phyloP scores from a whole-genome alignment of 768 basidiomycete species.

The Rhodotorula babjevae region DNA sequence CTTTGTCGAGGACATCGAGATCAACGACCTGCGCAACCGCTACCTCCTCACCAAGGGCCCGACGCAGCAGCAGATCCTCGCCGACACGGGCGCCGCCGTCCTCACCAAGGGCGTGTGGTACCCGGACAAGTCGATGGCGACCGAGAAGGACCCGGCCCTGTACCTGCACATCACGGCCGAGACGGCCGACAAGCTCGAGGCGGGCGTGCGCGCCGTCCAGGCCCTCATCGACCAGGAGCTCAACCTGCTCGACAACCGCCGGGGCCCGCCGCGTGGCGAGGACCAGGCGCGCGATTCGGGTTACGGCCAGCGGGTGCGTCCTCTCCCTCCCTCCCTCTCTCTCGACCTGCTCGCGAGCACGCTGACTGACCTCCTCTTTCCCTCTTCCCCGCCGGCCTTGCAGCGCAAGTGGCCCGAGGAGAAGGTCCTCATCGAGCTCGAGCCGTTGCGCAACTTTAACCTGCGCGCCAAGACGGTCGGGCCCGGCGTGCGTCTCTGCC shows the following conservation, averaged over 20 bases:
- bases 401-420: slow-evolving; percentile 98
- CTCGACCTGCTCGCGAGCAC: not conserved
- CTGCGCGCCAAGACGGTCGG: slow-evolving; percentile 96
- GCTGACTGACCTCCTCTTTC: not conserved
- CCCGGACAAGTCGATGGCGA: slow-evolving; percentile 83
- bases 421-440: slow-evolving; percentile 81
- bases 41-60: slow-evolving; percentile 89
- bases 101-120: slow-evolving; percentile 95
- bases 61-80: slow-evolving; percentile 88
- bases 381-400: not conserved
- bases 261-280: slow-evolving; percentile 53
- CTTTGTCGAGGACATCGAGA: slow-evolving; percentile 86
- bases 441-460: slow-evolving; percentile 92
- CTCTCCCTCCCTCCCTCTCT: no score
- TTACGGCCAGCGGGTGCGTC: slow-evolving; percentile 33
- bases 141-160: slow-evolving; percentile 84
- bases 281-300: slow-evolving; percentile 16
- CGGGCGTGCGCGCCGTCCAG: slow-evolving; percentile 48
- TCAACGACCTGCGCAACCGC: slow-evolving; percentile 90
- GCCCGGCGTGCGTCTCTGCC: slow-evolving; percentile 61
- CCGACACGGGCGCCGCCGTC: slow-evolving; percentile 86
- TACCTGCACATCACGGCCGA: slow-evolving; percentile 85
- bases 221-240: slow-evolving; percentile 50
- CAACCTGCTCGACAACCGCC: slow-evolving; percentile 48
- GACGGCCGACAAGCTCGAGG: slow-evolving; percentile 47